phyloP scores from a whole-genome alignment of 257 asterid genomes.

The Nemophila menziesii region DNA sequence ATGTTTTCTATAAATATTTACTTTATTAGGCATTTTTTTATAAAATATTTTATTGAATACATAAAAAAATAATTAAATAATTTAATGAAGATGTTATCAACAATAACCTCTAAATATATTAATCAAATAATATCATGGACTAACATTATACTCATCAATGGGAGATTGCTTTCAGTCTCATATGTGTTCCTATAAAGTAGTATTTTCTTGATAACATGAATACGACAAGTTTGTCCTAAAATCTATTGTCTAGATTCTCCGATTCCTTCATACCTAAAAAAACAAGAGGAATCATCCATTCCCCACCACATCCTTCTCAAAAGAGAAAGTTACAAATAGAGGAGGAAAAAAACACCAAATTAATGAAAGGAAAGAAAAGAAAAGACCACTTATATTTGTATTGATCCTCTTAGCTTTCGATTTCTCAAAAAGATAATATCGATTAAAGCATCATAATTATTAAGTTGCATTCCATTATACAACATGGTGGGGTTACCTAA shows the following conservation, averaged over 20 bases:
- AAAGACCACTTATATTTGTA: conserved; percentile 20
- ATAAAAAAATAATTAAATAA: too few species aligned
- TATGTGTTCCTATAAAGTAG: conserved; percentile 26
- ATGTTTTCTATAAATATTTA: too few species aligned
- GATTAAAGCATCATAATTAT: conserved; percentile 24
- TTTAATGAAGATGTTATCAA: too few species aligned
- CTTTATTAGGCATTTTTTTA: too few species aligned
- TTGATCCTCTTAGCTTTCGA: conserved; percentile 40
- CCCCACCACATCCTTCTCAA: conserved; percentile 30
- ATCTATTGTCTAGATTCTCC: conserved; percentile 79
- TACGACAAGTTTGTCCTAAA: conserved; percentile 52
- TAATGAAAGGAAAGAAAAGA: conserved; percentile 11
- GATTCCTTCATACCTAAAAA: conserved; percentile 63
- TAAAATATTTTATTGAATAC: too few species aligned
- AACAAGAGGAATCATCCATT: conserved; percentile 79
- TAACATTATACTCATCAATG: not conserved
- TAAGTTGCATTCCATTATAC: conserved; percentile 43
- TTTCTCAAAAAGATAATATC: conserved; percentile 33
- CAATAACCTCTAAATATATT: too few species aligned
- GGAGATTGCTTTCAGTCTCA: conserved; percentile 16
- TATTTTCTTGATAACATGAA: conserved; percentile 31
- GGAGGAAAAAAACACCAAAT: conserved; percentile 10
- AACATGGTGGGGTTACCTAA: conserved; percentile 61
- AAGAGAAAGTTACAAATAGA: conserved; percentile 11
- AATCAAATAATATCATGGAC: too few species aligned